Conservation (phyloP, 176 grass and related monocot species). For the Stipa capillata region DNA sequence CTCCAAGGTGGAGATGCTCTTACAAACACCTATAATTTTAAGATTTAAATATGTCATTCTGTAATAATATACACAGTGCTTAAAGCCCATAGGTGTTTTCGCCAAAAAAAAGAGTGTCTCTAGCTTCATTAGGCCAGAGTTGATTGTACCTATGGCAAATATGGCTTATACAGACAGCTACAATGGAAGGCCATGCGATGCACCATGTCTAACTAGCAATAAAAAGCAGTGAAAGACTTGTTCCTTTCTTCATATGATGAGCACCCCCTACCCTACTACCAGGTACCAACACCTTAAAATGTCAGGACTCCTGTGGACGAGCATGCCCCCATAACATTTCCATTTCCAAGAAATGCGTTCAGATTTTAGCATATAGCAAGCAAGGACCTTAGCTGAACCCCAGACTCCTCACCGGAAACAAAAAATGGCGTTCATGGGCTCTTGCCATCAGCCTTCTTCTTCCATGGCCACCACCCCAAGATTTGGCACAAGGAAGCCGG, state of each 20-base stretch:
- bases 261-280: not conserved
- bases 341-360: not conserved
- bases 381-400: not conserved
- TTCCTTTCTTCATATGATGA: constrained; percentile 1
- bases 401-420: not conserved
- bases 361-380: not conserved
- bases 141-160: not conserved
- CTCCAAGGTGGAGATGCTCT: too few species aligned
- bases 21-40: too few species aligned
- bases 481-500: not conserved
- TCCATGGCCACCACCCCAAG: constrained; percentile 3
- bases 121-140: too few species aligned
- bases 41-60: too few species aligned
- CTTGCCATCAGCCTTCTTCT: not conserved
- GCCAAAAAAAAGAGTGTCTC: too few species aligned
- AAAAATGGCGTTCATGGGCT: constrained; percentile 22
- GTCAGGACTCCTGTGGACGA: not conserved
- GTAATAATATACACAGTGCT: too few species aligned
- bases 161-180: not conserved
- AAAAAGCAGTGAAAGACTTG: not conserved
- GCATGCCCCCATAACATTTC: not conserved
- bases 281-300: constrained; percentile 6
- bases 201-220: not conserved
- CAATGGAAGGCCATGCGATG: not conserved
- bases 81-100: too few species aligned